These are phyloP conservation scores for Russula brevipes DNA, from an alignment of 768 basidiomycete genomes.

Conservation along the genomic window DNA sequence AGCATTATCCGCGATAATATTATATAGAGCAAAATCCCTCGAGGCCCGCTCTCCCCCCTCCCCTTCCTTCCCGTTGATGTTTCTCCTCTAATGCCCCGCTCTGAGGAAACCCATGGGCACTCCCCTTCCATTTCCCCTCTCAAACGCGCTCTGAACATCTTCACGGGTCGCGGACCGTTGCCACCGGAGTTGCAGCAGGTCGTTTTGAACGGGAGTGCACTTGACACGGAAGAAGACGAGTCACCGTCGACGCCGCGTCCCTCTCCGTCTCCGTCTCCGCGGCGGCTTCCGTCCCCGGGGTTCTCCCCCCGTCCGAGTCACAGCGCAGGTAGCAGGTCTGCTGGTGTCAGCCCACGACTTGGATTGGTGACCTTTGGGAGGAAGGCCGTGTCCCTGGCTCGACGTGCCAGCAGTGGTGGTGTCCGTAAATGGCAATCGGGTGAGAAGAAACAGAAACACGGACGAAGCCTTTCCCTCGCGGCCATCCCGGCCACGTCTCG, in stretches of 20 bases:
- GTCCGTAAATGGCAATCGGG: slow-evolving; percentile 18
- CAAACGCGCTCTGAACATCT: slow-evolving; percentile 24
- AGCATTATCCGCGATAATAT: not conserved
- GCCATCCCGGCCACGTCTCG: not conserved
- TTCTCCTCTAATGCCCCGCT: not conserved
- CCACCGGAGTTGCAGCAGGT: slow-evolving; percentile 12
- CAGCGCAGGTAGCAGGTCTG: not conserved
- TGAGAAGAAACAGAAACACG: not conserved
- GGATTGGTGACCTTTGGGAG: slow-evolving; percentile 2
- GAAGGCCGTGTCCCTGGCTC: slow-evolving; percentile 16
- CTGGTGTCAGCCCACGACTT: not conserved
- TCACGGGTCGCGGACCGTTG: slow-evolving; percentile 23
- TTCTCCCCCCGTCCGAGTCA: not conserved
- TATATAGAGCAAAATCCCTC: too few species aligned
- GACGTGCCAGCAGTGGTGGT: slow-evolving; percentile 6
- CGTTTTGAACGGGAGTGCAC: slow-evolving; percentile 4
- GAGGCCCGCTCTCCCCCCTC: too few species aligned
- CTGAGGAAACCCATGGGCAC: not conserved
- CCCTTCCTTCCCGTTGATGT: not conserved
- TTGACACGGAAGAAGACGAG: slow-evolving; percentile 14
- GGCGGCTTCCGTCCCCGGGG: not conserved
- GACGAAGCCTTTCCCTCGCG: slow-evolving; percentile 16
- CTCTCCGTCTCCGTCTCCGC: not conserved
- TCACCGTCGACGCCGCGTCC: slow-evolving; percentile 1
- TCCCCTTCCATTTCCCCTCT: slow-evolving; percentile 14